phyloP scores from a whole-genome alignment of 192 early-diverging fungal genomes.

The Haplosporangium gracile region DNA sequence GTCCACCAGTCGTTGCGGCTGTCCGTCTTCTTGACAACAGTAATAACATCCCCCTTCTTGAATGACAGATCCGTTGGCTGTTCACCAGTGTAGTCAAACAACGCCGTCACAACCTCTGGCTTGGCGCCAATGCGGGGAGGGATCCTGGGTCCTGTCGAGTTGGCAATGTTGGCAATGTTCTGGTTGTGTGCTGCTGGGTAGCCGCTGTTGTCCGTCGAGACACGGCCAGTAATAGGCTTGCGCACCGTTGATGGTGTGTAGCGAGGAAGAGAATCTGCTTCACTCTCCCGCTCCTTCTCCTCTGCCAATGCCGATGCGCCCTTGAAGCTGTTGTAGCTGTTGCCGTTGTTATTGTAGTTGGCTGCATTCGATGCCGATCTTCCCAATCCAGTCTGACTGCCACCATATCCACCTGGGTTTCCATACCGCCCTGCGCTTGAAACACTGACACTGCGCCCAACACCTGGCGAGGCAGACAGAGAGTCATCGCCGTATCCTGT shows the following conservation, averaged over 20 bases:
- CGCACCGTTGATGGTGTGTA: conserved; percentile 33
- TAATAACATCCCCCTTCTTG: conserved; percentile 88
- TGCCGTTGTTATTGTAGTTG: neutral
- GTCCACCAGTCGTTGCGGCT: conserved; percentile 93
- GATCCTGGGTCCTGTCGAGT: conserved; percentile 53
- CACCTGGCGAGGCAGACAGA: conserved; percentile 8
- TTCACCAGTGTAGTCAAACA: conserved; percentile 89
- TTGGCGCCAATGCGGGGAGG: conserved; percentile 48
- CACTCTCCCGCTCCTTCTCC: conserved; percentile 22
- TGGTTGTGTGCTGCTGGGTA: conserved; percentile 20
- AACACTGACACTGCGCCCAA: conserved; percentile 18
- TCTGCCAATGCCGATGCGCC: neutral
- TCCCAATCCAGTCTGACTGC: neutral
- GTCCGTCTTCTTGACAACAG: conserved; percentile 77
- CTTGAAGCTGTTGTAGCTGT: conserved; percentile 1
- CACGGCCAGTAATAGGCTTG: conserved; percentile 33
- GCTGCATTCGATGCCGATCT: conserved; percentile 19
- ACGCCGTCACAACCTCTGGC: conserved; percentile 70
- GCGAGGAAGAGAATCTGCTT: conserved; percentile 28
- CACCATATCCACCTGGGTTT: conserved; percentile 14
- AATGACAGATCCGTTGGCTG: conserved; percentile 88
- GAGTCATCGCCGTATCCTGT: conserved; percentile 1
- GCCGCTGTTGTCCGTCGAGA: conserved; percentile 42
- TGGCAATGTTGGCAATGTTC: conserved; percentile 21
- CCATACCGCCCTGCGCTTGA: conserved; percentile 10